Evolutionary conservation across 345 rosid species (phyloP), one percentile per base, ranked within the genome.

Genomic region (Salix koriyanagi): DNA sequence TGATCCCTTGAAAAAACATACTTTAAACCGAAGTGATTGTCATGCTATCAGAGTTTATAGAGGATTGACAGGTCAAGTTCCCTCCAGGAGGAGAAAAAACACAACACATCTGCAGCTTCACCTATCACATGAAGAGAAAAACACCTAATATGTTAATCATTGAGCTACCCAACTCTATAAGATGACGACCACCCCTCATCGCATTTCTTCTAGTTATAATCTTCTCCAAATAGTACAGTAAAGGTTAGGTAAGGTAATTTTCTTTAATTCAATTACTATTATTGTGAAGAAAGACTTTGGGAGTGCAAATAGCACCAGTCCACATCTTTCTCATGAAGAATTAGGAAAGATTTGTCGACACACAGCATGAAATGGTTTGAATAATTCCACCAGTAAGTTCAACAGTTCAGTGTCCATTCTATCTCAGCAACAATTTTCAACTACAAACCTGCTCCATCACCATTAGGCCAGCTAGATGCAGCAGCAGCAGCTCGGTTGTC

Each of bases 401-500:
- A 2, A 41, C 12, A 41, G 2, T 13, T 44, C 48, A 12, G 19
- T 41, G 16, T 0, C 16, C 5, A 5, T 34, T 67, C 44, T 19
- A 70, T 36, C n/a, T 21, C 26, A n/a, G 25, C 11, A 14, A 10
- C 28, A 28, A 36, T 41, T 23, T 73, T 34, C 41, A 16, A 56
- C 28, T 56, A 56, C 62, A 56, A 56, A 92, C 92, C 92, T 80
- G 96, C 76, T 37, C 84, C 81, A 66, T 42, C 84, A 54, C 78
- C 87, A 69, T 88, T 84, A 30, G 90, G 83, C 93, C 91, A 92
- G 80, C 82, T 84, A 65, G 99, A 85, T 70, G 96, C 89, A 34
- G 97, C 92, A 75, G 96, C 92, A 75, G 96, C 91, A 46, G 96
- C 98, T 85, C 89, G 86, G 80, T 91, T 96, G 72, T 94, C 99